A percentile compares a stretch with the other conserved stretches of the same genome.
These are phyloP conservation scores for Candida anglica DNA, from an alignment of 805 yeast species.

Conservation along the genomic window DNA sequence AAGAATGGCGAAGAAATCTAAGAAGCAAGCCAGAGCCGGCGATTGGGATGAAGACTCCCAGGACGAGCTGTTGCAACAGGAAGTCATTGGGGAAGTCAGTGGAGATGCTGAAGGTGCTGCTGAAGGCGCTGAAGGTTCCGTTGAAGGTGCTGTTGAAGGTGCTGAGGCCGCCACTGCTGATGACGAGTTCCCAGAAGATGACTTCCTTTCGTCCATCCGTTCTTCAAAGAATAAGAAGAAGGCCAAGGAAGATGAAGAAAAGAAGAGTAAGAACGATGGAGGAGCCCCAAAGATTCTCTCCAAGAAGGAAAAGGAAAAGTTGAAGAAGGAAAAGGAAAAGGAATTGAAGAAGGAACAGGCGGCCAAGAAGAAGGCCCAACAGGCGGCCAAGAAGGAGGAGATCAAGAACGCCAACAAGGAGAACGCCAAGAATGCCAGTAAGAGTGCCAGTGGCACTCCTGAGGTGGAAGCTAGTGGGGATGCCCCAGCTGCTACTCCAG, in stretches of 20 bases:
- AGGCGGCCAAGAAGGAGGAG: slow-evolving; percentile 55
- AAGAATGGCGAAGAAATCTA: slow-evolving; percentile 54
- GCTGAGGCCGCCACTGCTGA: slow-evolving; percentile 17
- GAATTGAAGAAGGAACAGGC: slow-evolving; percentile 88
- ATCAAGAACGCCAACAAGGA: slow-evolving; percentile 46
- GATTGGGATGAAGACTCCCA: slow-evolving; percentile 76
- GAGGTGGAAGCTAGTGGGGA: slow-evolving; percentile 29
- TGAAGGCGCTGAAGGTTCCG: slow-evolving; percentile 40
- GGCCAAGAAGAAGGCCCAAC: slow-evolving; percentile 74
- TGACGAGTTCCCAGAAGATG: too few species aligned
- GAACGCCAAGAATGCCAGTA: slow-evolving; percentile 36
- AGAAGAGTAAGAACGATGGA: slow-evolving; percentile 47
- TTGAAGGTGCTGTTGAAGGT: slow-evolving; percentile 14
- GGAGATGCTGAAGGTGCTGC: slow-evolving; percentile 18
- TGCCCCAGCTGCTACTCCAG: slow-evolving; percentile 21
- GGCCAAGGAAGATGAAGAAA: slow-evolving; percentile 61
- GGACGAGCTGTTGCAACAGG: slow-evolving; percentile 29
- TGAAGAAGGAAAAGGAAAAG: slow-evolving; percentile 90
- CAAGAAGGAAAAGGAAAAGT: slow-evolving; percentile 92
- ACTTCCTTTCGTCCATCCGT: slow-evolving; percentile 80
- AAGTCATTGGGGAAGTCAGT: slow-evolving; percentile 19
- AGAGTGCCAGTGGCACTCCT: slow-evolving; percentile 27
- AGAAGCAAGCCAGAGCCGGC: slow-evolving; percentile 58
- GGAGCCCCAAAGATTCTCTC: slow-evolving; percentile 79
- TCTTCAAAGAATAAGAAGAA: slow-evolving; percentile 75